Percentiles rank a stretch among this genome's conserved stretches.
These are phyloP conservation scores for Synchytrium microbalum DNA, from an alignment of 371 early-diverging fungal species.

Conservation along the genomic window DNA sequence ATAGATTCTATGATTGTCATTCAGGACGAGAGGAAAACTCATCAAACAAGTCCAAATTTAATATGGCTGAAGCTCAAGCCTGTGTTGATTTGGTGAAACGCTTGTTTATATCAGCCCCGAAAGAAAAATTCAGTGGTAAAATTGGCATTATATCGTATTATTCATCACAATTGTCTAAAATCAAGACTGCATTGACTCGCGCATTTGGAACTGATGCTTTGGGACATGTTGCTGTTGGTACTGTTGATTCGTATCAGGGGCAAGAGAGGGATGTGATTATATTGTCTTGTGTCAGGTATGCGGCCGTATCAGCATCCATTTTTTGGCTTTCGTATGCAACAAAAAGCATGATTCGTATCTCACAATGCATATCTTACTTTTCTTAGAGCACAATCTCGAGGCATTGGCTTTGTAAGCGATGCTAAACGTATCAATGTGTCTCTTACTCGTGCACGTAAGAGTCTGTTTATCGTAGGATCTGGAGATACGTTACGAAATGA, in stretches of 20 bases:
- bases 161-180: constrained; percentile 59
- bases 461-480: constrained; percentile 85
- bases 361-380: constrained; percentile 10
- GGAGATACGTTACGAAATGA: constrained; percentile 50
- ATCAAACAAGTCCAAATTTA: constrained; percentile 65
- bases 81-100: constrained; percentile 62
- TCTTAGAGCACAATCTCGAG: constrained; percentile 24
- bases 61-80: constrained; percentile 68
- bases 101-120: constrained; percentile 48
- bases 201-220: constrained; percentile 56
- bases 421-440: constrained; percentile 76
- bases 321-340: not conserved
- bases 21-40: constrained; percentile 61
- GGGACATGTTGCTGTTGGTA: constrained; percentile 83
- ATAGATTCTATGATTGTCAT: constrained; percentile 66
- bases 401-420: constrained; percentile 92
- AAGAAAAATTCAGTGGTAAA: constrained; percentile 54
- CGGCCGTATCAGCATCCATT: not conserved
- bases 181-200: constrained; percentile 55
- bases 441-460: constrained; percentile 83
- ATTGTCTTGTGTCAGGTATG: constrained; percentile 80
- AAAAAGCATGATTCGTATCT: not conserved
- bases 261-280: constrained; percentile 96
- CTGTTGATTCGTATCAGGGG: constrained; percentile 98
- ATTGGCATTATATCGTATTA: constrained; percentile 87